Conservation (phyloP, 2,329 filamentous ascomycete genomes). For the Xylariaceae sp. region DNA sequence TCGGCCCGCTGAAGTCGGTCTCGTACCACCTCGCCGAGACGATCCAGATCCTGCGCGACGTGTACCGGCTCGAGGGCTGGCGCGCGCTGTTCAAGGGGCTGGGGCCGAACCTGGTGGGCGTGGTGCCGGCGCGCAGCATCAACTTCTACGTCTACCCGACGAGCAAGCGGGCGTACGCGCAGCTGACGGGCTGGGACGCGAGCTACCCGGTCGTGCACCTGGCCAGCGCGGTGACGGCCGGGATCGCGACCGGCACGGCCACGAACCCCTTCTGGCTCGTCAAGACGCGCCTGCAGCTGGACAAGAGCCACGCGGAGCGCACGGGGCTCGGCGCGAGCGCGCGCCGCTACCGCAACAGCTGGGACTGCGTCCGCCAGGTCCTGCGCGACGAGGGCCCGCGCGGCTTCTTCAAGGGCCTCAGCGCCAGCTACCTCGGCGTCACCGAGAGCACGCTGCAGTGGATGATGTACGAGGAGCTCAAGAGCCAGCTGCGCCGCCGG, state of each 20-base stretch:
- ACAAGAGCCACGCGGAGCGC: slow-evolving; percentile 69
- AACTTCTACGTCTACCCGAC: slow-evolving; percentile 95
- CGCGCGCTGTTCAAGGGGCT: slow-evolving; percentile 89
- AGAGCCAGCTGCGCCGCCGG: slow-evolving; percentile 59
- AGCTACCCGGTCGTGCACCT: slow-evolving; percentile 73
- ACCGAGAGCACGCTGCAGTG: slow-evolving; percentile 87
- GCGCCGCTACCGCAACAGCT: slow-evolving; percentile 76
- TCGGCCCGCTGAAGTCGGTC: slow-evolving; percentile 59
- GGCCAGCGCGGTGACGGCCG: slow-evolving; percentile 66
- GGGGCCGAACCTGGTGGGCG: slow-evolving; percentile 81
- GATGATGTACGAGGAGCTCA: slow-evolving; percentile 92
- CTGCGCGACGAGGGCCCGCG: slow-evolving; percentile 70
- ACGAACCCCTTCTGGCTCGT: slow-evolving; percentile 97
- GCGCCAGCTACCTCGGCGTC: slow-evolving; percentile 84
- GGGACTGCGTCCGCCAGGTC: slow-evolving; percentile 80
- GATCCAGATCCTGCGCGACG: slow-evolving; percentile 72
- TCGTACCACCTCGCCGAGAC: slow-evolving; percentile 77
- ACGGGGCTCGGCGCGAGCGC: slow-evolving; percentile 41
- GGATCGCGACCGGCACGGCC: slow-evolving; percentile 78
- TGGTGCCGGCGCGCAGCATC: slow-evolving; percentile 82
- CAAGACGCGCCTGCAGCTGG: slow-evolving; percentile 86
- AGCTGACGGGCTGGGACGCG: slow-evolving; percentile 63
- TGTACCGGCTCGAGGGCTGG: slow-evolving; percentile 75
- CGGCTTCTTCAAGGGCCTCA: slow-evolving; percentile 84
- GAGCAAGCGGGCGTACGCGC: slow-evolving; percentile 72